phyloP scores from a whole-genome alignment of 2,329 filamentous ascomycete genomes.

The Cercospora berteroae region DNA sequence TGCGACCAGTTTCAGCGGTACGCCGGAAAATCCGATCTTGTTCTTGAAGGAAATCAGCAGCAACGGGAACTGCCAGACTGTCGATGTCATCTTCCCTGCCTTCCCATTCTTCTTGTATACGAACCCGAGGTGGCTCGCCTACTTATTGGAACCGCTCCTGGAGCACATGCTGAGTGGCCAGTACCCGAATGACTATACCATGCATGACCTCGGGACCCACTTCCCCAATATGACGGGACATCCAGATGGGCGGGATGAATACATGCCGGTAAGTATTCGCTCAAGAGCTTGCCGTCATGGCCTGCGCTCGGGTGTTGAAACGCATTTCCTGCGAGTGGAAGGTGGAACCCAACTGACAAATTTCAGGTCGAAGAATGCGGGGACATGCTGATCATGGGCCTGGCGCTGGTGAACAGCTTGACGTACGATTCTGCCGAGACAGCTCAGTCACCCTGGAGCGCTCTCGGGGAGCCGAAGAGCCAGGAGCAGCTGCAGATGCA shows the following conservation, averaged over 20 bases:
- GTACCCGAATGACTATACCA: slow-evolving; percentile 78
- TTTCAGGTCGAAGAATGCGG: slow-evolving; percentile 66
- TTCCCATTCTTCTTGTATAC: slow-evolving; percentile 87
- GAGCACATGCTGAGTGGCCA: slow-evolving; percentile 80
- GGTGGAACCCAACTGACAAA: background rate
- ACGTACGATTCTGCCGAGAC: slow-evolving; percentile 58
- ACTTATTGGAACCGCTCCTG: slow-evolving; percentile 74
- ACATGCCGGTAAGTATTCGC: slow-evolving; percentile 56
- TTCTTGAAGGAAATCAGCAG: slow-evolving; percentile 80
- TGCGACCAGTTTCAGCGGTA: slow-evolving; percentile 60
- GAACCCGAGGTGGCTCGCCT: slow-evolving; percentile 76
- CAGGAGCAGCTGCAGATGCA: slow-evolving; percentile 17
- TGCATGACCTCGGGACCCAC: slow-evolving; percentile 71
- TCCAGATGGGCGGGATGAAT: slow-evolving; percentile 67
- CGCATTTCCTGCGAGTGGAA: background rate
- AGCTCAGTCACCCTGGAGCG: slow-evolving; percentile 60
- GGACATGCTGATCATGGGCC: slow-evolving; percentile 65
- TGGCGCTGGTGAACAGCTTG: slow-evolving; percentile 73
- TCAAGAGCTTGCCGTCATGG: background rate
- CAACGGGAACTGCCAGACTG: slow-evolving; percentile 80
- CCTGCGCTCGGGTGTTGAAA: background rate
- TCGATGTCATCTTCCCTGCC: slow-evolving; percentile 80
- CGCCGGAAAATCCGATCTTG: slow-evolving; percentile 68
- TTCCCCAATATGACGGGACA: slow-evolving; percentile 78
- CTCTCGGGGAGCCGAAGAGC: slow-evolving; percentile 38